Base-by-base conservation (phyloP, 2,329 filamentous ascomycete genomes). In the Cladobotryum protrusum region DNA sequence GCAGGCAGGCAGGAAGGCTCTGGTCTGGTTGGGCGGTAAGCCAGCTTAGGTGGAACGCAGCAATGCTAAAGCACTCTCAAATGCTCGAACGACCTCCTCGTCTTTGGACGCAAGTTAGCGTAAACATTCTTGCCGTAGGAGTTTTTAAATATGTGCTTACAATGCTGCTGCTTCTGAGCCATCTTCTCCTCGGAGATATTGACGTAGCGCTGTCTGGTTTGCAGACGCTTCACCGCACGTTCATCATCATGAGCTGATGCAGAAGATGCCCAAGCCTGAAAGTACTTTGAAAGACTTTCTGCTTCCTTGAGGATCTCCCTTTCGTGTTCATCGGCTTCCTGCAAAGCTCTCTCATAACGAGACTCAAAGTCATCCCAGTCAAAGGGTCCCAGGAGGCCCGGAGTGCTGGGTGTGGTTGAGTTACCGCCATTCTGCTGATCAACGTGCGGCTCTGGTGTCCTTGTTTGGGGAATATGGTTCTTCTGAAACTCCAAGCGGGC, bases 301-400 rank as follows among this genome's bases (percentile, higher is more conserved):
- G 86, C 89, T 54, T 91, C 84, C 17, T 80, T 73, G 47, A 86
- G 70, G 41, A 92, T 72, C 29, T 79, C 72, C 41, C 75, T 74
- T 62, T 96, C 89, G 2, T 82, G 70, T 2, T 73, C 71, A 46
- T 83, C 77, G 33, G 85, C 79, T 37, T 83, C 74, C 13, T 73
- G 68, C 59, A 95, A 78, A 15, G 81, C 82, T 47, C 78, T 70
- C 52, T 84, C 75, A 58, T 90, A 95, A 39, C 81, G 79, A 1
- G 72, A 63, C 65, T 90, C 77, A 32, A 96, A 83, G n/a, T 85
- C 78, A 3, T 83, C 73, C 90, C 90, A 96, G 67, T 91, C 81
- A 60, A 87, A 89, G 0, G 61, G 69, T 48, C 71, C 67, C 53
- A 88, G 69, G 47, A 70, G 67, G 15, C 75, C 75, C 0, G 77